Evolutionary conservation across 345 rosid genomes (phyloP).

Genomic region (Eucalyptus paniculata): DNA sequence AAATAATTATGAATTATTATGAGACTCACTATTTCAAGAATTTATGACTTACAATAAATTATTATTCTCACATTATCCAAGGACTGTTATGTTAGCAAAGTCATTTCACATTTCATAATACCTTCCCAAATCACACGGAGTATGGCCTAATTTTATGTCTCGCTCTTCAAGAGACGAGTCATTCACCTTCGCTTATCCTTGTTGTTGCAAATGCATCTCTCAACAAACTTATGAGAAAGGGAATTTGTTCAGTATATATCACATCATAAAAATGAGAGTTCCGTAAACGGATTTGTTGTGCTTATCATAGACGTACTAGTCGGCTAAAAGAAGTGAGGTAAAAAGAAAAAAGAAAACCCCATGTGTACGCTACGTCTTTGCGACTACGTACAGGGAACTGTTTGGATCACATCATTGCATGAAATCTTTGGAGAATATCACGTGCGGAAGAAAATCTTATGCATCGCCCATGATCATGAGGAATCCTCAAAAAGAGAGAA

Average conservation of each 20-base stretch:
- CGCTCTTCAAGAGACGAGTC: background rate
- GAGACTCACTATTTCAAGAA: no score
- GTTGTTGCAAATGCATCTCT: background rate
- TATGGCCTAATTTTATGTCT: background rate
- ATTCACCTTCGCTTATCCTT: background rate
- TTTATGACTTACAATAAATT: no score
- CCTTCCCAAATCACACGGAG: background rate
- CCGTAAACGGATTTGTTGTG: background rate
- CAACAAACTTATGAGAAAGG: background rate
- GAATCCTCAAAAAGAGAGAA: background rate
- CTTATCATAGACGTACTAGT: background rate
- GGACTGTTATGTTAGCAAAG: fast-evolving
- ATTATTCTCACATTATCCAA: no score
- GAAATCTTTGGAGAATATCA: background rate
- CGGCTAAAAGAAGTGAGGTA: background rate
- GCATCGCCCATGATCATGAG: background rate
- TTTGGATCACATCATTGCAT: background rate
- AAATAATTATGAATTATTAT: no score
- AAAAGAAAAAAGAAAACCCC: background rate
- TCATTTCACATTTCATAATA: background rate
- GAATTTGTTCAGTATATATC: background rate
- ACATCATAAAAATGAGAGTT: background rate
- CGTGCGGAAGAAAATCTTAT: background rate
- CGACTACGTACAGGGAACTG: background rate
- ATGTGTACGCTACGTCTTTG: background rate